Percentiles rank a stretch among this genome's conserved stretches.
Conservation (phyloP, 768 basidiomycete species). For the Austroboletus festivus region DNA sequence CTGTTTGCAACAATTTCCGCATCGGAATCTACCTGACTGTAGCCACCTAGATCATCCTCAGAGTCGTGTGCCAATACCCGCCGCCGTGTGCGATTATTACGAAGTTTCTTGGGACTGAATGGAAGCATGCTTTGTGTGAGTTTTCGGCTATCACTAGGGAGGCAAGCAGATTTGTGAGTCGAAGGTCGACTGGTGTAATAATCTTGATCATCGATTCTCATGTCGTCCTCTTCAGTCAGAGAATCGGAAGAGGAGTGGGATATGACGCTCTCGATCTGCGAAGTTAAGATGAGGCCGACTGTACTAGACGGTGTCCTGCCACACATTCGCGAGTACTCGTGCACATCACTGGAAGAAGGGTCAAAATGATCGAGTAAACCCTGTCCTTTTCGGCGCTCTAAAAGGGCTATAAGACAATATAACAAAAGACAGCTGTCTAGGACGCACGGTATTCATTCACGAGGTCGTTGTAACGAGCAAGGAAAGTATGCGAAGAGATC, state of each 20-base stretch:
- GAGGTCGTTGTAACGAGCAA: conserved; percentile 39
- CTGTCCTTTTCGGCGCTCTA: conserved; percentile 45
- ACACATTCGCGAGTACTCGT: conserved; percentile 56
- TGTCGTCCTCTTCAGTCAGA: conserved; percentile 30
- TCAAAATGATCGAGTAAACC: conserved; percentile 54
- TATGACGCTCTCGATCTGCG: conserved; percentile 8
- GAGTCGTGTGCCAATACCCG: conserved; percentile 31
- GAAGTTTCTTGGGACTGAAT: conserved; percentile 67
- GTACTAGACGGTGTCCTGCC: conserved; percentile 32
- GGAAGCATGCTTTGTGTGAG: conserved; percentile 42
- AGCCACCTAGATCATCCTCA: conserved; percentile 40
- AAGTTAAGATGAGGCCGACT: conserved; percentile 2
- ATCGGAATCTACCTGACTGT: conserved; percentile 32
- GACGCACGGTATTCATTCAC: conserved; percentile 56
- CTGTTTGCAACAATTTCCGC: conserved; percentile 30
- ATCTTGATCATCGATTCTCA: conserved; percentile 12
- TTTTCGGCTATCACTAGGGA: conserved; percentile 2
- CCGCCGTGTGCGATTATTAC: conserved; percentile 31
- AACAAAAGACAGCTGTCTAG: neutral
- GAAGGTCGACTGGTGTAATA: neutral
- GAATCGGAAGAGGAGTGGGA: conserved; percentile 7
- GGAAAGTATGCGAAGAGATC: conserved; percentile 43
- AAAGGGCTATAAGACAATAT: conserved; percentile 7
- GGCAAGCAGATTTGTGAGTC: conserved; percentile 20
- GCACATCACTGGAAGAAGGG: conserved; percentile 51